Evolutionary conservation across 352 stramenopile species (phyloP), one percentile per base, ranked within the genome.

Genomic region (Pythium biforme): DNA sequence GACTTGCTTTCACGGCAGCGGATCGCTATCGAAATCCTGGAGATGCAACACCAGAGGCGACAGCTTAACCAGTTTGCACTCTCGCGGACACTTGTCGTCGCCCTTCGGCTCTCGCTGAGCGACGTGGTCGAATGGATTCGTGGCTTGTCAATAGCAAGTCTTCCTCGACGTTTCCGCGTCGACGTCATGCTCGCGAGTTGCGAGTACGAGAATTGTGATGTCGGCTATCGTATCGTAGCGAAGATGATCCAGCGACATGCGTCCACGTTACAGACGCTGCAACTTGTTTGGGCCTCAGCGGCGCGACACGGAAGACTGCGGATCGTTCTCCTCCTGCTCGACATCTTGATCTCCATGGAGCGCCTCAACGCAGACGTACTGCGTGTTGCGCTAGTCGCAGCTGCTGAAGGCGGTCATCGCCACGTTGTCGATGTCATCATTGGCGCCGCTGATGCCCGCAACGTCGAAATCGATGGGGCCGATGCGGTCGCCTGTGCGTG

Each of bases 21-120:
- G n/a, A 31, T 62, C 8, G 55, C 48, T 8, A 25, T 64, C 19
- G 47, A 61, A 6, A 65, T 68, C 26, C 47, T 72, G 0, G 47
- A 60, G 3, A n/a, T 39, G 14, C 49, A 48, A 2, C 4, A 34
- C 19, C 31, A 27, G 14, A 48, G 46, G 9, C 51, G 57, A 14
- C 64, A 60, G 37, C 64, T 70, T n/a, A 64, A 71, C 33, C 58
- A 14, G 3, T 49, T 59, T 19, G 17, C 59, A 39, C n/a, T 59
- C 1, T 33, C 40, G 9, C 39, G 41, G 2, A 48, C 48, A 15
- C 39, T 62, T 11, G 22, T 31, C 3, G 9, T 25, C n/a, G 64
- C 64, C 26, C 45, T 71, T 3, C 39, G 25, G 2, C 45, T 23
- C 1, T 51, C 27, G 17, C 31, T 53, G 4, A 11, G 49, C 14